Evolutionary conservation across 2,329 filamentous ascomycete genomes (phyloP).

Genomic region (Tolypocladium cylindrosporum): DNA sequence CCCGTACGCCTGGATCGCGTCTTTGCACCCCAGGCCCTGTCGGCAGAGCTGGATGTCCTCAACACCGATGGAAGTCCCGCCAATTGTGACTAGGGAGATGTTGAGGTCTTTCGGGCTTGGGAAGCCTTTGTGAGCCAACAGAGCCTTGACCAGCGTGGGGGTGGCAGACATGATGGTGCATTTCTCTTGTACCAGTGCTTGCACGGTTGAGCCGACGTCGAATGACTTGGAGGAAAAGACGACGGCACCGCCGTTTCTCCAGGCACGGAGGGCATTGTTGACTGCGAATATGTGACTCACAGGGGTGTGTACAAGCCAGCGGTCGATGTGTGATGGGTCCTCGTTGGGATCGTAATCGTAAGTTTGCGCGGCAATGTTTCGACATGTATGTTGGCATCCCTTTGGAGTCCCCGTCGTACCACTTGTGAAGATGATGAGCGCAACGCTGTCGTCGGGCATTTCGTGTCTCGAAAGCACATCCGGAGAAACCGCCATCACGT

Average conservation of each 20-base stretch:
- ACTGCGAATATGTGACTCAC: conserved; percentile 27
- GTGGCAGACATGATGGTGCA: conserved; percentile 30
- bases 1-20: conserved; percentile 29
- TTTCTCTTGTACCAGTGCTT: conserved; percentile 19
- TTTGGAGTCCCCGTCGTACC: conserved; percentile 39
- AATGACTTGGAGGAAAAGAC: conserved; percentile 26
- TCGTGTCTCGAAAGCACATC: background rate
- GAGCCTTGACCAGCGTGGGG: conserved; percentile 22
- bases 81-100: conserved; percentile 23
- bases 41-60: conserved; percentile 23
- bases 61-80: conserved; percentile 18
- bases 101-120: conserved; percentile 14
- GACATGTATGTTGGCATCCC: conserved; percentile 30
- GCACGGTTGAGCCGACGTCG: conserved; percentile 19
- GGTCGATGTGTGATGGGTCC: conserved; percentile 12
- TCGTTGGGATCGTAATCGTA: conserved; percentile 25
- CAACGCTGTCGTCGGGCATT: conserved; percentile 11
- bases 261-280: conserved; percentile 27
- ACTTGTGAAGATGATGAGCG: conserved; percentile 36
- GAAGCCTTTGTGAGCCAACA: conserved; percentile 19
- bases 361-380: conserved; percentile 27
- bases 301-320: conserved; percentile 28
- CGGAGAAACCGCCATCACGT: background rate
- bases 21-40: conserved; percentile 18
- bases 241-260: conserved; percentile 21